phyloP scores from a whole-genome alignment of 1,284 basidiomycete species.

The Moesziomyces sp. region DNA sequence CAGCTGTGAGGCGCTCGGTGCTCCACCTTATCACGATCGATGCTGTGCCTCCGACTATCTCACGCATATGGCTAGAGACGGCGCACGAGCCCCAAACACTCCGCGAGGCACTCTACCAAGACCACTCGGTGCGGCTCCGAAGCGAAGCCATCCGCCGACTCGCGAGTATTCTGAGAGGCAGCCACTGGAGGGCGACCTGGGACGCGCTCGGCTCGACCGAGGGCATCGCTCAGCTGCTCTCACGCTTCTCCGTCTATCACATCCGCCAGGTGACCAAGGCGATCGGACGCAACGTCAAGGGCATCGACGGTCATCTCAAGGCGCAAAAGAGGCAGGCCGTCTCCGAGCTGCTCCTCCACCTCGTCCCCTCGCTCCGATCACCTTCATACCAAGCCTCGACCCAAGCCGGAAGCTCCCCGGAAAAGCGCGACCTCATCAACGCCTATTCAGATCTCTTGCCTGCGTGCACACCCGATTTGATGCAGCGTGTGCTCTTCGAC shows the following conservation, averaged over 20 bases:
- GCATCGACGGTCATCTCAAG: not conserved
- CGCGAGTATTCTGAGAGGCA: not conserved
- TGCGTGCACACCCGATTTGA: constrained; percentile 2
- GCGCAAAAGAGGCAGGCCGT: constrained; percentile 1
- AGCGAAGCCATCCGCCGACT: constrained; percentile 1
- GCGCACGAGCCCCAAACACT: not conserved
- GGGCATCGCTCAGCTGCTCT: constrained; percentile 5
- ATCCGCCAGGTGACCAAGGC: not conserved
- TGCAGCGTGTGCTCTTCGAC: constrained; percentile 1
- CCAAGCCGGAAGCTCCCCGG: too few relatives aligned
- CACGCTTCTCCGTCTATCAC: constrained; percentile 1
- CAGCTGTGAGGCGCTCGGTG: not conserved
- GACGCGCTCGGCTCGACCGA: constrained; percentile 2
- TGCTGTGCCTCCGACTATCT: constrained; percentile 4
- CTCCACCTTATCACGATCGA: not conserved
- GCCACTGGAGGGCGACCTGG: constrained; percentile 2
- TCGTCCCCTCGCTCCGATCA: not conserved
- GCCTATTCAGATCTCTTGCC: not conserved
- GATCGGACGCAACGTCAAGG: constrained; percentile 3
- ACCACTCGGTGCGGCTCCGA: not conserved
- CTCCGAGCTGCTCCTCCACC: constrained; percentile 1
- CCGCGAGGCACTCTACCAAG: not conserved
- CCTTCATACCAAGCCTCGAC: too few relatives aligned
- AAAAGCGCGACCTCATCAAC: too few relatives aligned
- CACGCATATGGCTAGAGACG: constrained; percentile 2